Percentiles rank a stretch among this genome's conserved stretches.
Evolutionary conservation across 2,329 filamentous ascomycete genomes (phyloP).

Genomic region (Biscogniauxia sp.): DNA sequence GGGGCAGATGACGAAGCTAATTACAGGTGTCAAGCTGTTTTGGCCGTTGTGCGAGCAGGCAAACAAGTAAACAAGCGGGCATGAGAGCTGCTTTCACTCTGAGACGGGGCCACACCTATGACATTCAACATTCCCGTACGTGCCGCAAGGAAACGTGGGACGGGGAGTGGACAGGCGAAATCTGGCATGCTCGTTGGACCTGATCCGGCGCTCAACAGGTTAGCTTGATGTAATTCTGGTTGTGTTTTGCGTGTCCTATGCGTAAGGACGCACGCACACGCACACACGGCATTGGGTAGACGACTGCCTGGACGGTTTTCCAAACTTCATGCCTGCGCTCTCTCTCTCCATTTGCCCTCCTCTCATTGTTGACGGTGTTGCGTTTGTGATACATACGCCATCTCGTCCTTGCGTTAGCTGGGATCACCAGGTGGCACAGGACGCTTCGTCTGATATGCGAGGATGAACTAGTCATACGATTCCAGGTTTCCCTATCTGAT

Average conservation of each 20-base stretch:
- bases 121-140: constrained; percentile 7
- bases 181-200: constrained; percentile 9
- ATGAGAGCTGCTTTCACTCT: constrained; percentile 8
- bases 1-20: neutral
- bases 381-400: neutral
- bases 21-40: neutral
- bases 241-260: constrained; percentile 3
- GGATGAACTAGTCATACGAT: neutral
- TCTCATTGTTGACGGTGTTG: neutral
- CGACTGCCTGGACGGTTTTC: too few relatives aligned
- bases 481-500: neutral
- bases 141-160: constrained; percentile 19
- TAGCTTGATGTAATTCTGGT: constrained; percentile 12
- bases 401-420: neutral
- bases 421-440: neutral
- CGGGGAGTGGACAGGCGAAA: constrained; percentile 10
- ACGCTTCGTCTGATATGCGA: neutral
- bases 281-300: too few relatives aligned
- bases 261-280: neutral
- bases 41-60: neutral
- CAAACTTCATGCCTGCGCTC: too few relatives aligned
- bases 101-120: constrained; percentile 18
- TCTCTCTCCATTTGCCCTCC: too few relatives aligned
- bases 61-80: neutral
- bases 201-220: constrained; percentile 2